Base-by-base conservation (phyloP, 2,329 filamentous ascomycete genomes). In the Podosphaera leucotricha region DNA sequence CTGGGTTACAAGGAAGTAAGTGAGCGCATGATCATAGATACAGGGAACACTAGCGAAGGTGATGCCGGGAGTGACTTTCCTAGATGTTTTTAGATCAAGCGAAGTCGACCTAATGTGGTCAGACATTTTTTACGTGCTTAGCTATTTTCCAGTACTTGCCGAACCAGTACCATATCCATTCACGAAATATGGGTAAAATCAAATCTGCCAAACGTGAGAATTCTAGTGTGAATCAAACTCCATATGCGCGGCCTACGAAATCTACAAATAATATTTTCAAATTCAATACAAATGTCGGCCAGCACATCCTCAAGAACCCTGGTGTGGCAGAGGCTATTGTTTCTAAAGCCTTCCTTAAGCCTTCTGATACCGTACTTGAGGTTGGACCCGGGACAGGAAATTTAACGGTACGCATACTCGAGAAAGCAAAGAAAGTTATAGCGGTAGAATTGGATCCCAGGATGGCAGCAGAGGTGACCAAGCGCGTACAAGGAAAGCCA, bases 361-460 rank as follows among this genome's bases (percentile, higher is more conserved):
- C 90, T 46, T 87, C 80, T 28, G 90, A 84, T 60, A 75, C 38
- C 2, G 87, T 95, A 2, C 75, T 95, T 19, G 87, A 95, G 69
- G 80, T 93, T 50, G 86, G 87, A 52, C 84, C 86, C 5, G 85
- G 85, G 56, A 87, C 82, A 0, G 84, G 85, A 50, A 92, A 90
- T 60, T 61, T 95, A 53, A 95, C 87, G 0, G 79, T 90, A 21
- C 72, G 83, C 47, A 94, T 95, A 48, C 66, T 95, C 21, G 82
- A 90, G 55, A 80, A 83, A 50, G 84, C 83, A 19, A 86, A 85
- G 61, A 82, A 81, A 48, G 64, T 68, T 41, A 81, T 86, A 43
- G 81, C 82, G 3, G 82, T 94, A 43, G 90, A 98, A 65, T 71
- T 94, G 60, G 90, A 98, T 63, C 86, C 90, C 18, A 72, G 90